Evolutionary conservation across 768 basidiomycete genomes (phyloP).

Genomic region (Collybia sp.): DNA sequence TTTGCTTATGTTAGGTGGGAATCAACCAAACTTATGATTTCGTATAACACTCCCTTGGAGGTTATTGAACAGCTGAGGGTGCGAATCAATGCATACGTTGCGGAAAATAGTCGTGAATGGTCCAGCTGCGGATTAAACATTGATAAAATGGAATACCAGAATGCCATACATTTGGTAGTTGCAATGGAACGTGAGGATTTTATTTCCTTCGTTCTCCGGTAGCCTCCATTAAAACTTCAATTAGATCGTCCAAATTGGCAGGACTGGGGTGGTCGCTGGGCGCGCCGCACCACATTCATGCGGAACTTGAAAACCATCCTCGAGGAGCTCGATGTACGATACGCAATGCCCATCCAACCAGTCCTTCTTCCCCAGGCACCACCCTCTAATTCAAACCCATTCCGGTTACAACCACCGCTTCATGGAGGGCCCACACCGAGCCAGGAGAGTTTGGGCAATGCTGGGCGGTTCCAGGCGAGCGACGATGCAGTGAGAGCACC

Average conservation of each 20-base stretch:
- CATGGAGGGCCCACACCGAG: conserved; percentile 1
- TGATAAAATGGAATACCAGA: conserved; percentile 78
- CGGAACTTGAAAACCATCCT: conserved; percentile 62
- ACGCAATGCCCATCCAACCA: conserved; percentile 71
- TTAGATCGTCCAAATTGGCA: conserved; percentile 81
- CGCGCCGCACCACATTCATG: conserved; percentile 73
- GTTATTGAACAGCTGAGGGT: conserved; percentile 59
- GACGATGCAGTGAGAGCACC: conserved; percentile 1
- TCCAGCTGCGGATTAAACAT: conserved; percentile 59
- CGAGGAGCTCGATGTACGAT: conserved; percentile 71
- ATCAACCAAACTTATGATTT: conserved; percentile 57
- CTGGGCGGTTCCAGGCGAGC: conserved; percentile 17
- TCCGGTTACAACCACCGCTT: background rate
- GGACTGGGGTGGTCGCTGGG: conserved; percentile 82
- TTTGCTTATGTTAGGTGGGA: conserved; percentile 71
- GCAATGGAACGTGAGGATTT: conserved; percentile 63
- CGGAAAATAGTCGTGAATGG: conserved; percentile 71
- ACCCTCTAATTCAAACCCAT: background rate
- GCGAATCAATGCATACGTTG: conserved; percentile 57
- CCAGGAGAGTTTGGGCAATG: conserved; percentile 18
- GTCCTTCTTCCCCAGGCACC: conserved; percentile 41
- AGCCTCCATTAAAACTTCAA: conserved; percentile 3
- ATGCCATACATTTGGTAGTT: conserved; percentile 60
- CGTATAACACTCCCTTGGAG: conserved; percentile 69
- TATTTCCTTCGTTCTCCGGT: background rate